Evolutionary conservation across 768 basidiomycete genomes (phyloP), one percentile per base, ranked within the genome.

Genomic region (Leccinum obscurum): DNA sequence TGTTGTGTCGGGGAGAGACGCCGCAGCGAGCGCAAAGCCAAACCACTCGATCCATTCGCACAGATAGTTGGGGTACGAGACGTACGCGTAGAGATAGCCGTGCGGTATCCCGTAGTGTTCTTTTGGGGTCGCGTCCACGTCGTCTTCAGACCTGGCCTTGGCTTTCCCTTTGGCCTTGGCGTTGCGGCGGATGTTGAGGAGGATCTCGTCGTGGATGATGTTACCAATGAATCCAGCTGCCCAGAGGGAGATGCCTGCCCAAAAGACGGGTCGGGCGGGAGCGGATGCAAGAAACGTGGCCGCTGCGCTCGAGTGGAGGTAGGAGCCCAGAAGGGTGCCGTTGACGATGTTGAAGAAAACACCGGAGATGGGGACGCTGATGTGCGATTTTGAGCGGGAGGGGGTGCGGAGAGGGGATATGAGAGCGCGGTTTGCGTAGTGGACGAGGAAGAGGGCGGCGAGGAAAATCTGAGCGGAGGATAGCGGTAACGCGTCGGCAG

Each of bases 1-100:
- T 50, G 68, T 60, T 68, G 55, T 20, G 60, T 52, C 56, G 20
- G 81, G 84, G 1, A 80, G 8, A 1, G 87, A 85, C 6, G 84
- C 77, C 4, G 91, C 83, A 6, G 92, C 90, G 41, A 97, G 71
- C 2, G 92, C 89, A 72, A 89, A 98, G 8, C 91, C 93, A 10
- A 85, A 64, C 95, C 95, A 98, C 75, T 98, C 96, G 57, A 89
- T 60, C 96, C 96, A 98, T 71, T 98, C 96, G 75, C 89, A 93
- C 20, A 93, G 77, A 76, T 98, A 98, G 73, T 97, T 94, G 10
- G 96, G 96, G 76, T 88, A 96, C 6, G 93, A 93, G 66, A 98
- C 78, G 68, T 84, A 87, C 48, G 72, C 67, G 79, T 90, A 97
- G 17, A 96, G 77, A 22, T 85, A 81, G 0, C 90, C 92, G 54